These are phyloP conservation scores for Purpureocillium takamizusanense DNA, from an alignment of 2,329 filamentous ascomycete genomes.

Conservation along the genomic window DNA sequence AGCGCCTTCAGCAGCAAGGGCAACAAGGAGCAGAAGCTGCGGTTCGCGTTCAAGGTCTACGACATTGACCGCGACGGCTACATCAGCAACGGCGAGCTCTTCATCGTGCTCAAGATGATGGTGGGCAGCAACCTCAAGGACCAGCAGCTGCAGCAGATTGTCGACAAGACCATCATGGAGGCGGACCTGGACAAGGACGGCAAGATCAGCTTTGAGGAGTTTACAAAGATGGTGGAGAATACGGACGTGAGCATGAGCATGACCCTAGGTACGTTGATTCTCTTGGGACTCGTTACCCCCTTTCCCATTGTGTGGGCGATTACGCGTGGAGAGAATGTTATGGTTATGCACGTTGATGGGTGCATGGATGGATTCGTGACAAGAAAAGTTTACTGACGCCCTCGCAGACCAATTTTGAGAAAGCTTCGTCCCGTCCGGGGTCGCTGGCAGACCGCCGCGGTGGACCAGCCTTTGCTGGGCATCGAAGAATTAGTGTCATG, in stretches of 20 bases:
- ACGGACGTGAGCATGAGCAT: conserved; percentile 72
- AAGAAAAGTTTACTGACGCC: no score
- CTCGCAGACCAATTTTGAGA: conserved; percentile 14
- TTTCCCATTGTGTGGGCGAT: no score
- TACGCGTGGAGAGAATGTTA: no score
- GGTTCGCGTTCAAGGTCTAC: conserved; percentile 98
- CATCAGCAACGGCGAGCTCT: conserved; percentile 97
- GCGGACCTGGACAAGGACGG: conserved; percentile 92
- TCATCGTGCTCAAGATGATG: conserved; percentile 99
- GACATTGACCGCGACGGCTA: conserved; percentile 98
- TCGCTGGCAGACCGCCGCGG: conserved; percentile 10
- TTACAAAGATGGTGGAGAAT: conserved; percentile 97
- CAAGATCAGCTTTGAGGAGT: conserved; percentile 99
- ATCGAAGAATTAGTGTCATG: conserved; percentile 13
- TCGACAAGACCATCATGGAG: conserved; percentile 99
- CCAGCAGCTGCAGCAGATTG: conserved; percentile 97
- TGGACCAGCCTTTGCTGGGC: conserved; percentile 6
- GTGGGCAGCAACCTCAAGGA: conserved; percentile 98
- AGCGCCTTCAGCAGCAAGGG: conserved; percentile 96
- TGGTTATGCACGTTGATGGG: no score
- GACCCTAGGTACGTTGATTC: conserved; percentile 50
- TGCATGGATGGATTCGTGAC: no score
- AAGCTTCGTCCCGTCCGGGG: background rate
- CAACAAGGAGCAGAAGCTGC: conserved; percentile 97
- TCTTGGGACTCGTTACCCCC: background rate